These are phyloP conservation scores for Amylostereum chailletii DNA, from an alignment of 1,284 basidiomycete genomes.

Conservation along the genomic window DNA sequence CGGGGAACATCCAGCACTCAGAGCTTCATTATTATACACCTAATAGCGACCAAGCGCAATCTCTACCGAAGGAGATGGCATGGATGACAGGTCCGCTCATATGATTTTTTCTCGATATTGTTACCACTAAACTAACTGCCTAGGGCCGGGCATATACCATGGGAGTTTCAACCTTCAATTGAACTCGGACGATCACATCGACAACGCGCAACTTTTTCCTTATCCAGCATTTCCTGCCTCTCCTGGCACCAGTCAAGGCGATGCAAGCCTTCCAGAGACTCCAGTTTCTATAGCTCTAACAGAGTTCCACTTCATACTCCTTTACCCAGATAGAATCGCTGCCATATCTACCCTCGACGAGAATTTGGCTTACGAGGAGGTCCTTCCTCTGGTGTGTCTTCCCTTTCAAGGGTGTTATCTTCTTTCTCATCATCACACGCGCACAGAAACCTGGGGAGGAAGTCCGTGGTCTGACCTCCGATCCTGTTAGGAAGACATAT, in stretches of 20 bases:
- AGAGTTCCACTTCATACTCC: slow-evolving; percentile 86
- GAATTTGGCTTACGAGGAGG: slow-evolving; percentile 77
- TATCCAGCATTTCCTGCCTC: slow-evolving; percentile 40
- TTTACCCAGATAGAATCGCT: slow-evolving; percentile 76
- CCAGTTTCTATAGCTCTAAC: slow-evolving; percentile 80
- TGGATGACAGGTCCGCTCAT: slow-evolving; percentile 76
- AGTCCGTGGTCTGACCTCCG: slow-evolving; percentile 69
- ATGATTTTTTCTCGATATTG: slow-evolving; percentile 5
- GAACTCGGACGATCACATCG: slow-evolving; percentile 68
- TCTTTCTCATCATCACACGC: not conserved
- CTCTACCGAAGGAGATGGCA: slow-evolving; percentile 62
- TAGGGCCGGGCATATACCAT: slow-evolving; percentile 81
- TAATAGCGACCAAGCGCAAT: slow-evolving; percentile 60
- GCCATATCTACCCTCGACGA: slow-evolving; percentile 81
- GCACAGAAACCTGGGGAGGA: slow-evolving; percentile 63
- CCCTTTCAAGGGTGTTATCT: not conserved
- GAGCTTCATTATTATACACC: slow-evolving; percentile 73
- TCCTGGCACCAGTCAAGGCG: slow-evolving; percentile 14
- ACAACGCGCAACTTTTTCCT: slow-evolving; percentile 63
- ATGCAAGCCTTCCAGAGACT: slow-evolving; percentile 21
- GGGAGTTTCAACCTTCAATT: slow-evolving; percentile 65
- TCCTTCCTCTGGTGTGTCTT: slow-evolving; percentile 62
- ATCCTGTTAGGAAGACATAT: slow-evolving; percentile 83
- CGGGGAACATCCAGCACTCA: slow-evolving; percentile 65
- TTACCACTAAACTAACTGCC: slow-evolving; percentile 9